Evolutionary conservation across 2,329 filamentous ascomycete genomes (phyloP), one percentile per base, ranked within the genome.

Genomic region (Helotiales sp.): DNA sequence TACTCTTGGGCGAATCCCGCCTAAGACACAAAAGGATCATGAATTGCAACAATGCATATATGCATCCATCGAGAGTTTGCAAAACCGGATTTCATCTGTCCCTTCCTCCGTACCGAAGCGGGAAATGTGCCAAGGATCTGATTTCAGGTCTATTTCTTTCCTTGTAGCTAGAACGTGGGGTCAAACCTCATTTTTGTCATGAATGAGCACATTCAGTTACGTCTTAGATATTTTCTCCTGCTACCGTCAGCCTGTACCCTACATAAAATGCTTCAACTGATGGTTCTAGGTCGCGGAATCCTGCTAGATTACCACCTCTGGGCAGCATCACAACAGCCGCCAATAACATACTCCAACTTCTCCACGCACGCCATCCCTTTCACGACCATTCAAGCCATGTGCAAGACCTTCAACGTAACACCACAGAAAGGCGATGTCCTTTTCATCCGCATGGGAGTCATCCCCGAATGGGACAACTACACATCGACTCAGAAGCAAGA

Each of bases 391-490:
- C 67, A 77, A 20, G 74, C 77, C n/a, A 79, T 81, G 37, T 82
- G 82, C 1, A 70, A 76, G 7, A 79, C 81, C 63, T 79, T 78
- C 57, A 77, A 79, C 5, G 78, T 84, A n/a, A 78, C 74, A 0
- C 84, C 86, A 57, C 78, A 79, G 49, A 78, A 76, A 2, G 85
- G 85, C 2, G 85, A 87, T 63, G 82, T 87, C n/a, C 77, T 87
- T 6, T 80, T 87, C 64, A 76, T 85, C 6, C 80, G 83, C 20
- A 78, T 79, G 13, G 80, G 80, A 10, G 75, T 79, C 15, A 80
- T 77, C 11, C 76, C 77, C 49, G 79, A 80, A 74, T 81, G 79
- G 79, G 79, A 81, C 26, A 45, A 74, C 34, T 80, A 81, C 77
- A 78, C 77, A 15, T 65, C 68, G 20, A 59, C 63, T 50, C 71